A percentile compares a stretch with the other conserved stretches of the same genome.
Conservation (phyloP, 2,329 filamentous ascomycete genomes). For the Colletotrichum melonis region DNA sequence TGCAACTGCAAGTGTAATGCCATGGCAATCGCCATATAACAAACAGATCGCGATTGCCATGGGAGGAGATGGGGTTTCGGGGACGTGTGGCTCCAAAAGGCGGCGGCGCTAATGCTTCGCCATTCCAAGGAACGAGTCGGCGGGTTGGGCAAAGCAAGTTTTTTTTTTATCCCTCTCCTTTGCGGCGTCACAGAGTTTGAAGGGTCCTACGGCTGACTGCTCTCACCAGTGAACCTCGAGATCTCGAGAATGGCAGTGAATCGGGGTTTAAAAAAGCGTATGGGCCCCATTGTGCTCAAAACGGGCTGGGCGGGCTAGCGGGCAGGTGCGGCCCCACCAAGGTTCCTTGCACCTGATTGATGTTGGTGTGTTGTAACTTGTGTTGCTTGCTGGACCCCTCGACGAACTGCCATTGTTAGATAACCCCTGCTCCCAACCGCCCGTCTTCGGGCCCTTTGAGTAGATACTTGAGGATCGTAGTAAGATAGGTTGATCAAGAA, state of each 20-base stretch:
- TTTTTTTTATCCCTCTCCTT: neutral
- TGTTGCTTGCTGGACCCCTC: neutral
- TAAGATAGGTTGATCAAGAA: neutral
- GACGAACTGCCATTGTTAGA: neutral
- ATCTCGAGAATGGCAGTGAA: slow-evolving; percentile 32
- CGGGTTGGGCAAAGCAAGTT: slow-evolving; percentile 5
- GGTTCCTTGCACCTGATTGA: neutral
- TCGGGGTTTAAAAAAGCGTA: slow-evolving; percentile 2
- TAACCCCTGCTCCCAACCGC: neutral
- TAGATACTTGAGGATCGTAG: neutral
- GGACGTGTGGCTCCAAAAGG: neutral
- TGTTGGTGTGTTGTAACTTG: slow-evolving; percentile 1
- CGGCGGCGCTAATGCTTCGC: slow-evolving; percentile 10
- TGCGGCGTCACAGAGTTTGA: slow-evolving; percentile 19
- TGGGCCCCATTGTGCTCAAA: neutral
- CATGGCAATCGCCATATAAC: neutral
- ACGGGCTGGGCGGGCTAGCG: slow-evolving; percentile 3
- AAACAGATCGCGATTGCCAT: neutral
- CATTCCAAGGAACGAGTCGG: slow-evolving; percentile 17
- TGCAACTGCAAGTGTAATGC: neutral
- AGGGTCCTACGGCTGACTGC: slow-evolving; percentile 21
- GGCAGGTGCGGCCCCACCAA: neutral
- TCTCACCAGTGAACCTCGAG: slow-evolving; percentile 16
- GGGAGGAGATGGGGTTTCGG: neutral
- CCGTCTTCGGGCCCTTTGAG: neutral